A percentile compares a stretch with the other conserved stretches of the same genome.
These are phyloP conservation scores for Monosporascus sp. DNA, from an alignment of 2,329 filamentous ascomycete species.

Conservation along the genomic window DNA sequence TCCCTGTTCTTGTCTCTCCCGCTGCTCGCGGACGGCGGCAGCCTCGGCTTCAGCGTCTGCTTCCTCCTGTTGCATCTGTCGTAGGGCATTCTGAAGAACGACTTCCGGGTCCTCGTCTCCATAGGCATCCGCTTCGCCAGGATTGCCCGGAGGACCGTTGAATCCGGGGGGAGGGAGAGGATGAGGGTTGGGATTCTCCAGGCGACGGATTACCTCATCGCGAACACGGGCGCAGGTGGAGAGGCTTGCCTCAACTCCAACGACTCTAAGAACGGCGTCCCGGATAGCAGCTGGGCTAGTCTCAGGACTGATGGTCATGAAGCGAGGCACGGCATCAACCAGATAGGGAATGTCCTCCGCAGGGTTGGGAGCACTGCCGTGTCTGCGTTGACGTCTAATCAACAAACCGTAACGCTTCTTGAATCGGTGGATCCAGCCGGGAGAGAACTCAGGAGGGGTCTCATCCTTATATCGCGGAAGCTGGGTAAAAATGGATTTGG, in stretches of 20 bases:
- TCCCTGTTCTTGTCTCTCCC: conserved; percentile 42
- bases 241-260: conserved; percentile 50
- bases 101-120: conserved; percentile 50
- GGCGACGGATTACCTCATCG: conserved; percentile 48
- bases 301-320: conserved; percentile 53
- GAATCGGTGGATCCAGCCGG: conserved; percentile 60
- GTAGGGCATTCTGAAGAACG: conserved; percentile 53
- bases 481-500: conserved; percentile 52
- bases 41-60: conserved; percentile 54
- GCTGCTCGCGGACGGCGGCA: conserved; percentile 47
- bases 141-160: conserved; percentile 13
- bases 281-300: conserved; percentile 56
- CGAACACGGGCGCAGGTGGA: conserved; percentile 52
- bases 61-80: conserved; percentile 54
- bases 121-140: conserved; percentile 27
- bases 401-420: conserved; percentile 59
- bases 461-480: conserved; percentile 57
- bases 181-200: conserved; percentile 32
- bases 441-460: conserved; percentile 55
- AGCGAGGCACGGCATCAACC: conserved; percentile 53
- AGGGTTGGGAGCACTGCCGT: conserved; percentile 42
- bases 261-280: conserved; percentile 49
- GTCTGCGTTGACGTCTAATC: conserved; percentile 50
- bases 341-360: conserved; percentile 56
- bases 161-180: conserved; percentile 18